These are phyloP conservation scores for Rhizopogon vinicolor DNA, from an alignment of 768 basidiomycete species.

Conservation along the genomic window DNA sequence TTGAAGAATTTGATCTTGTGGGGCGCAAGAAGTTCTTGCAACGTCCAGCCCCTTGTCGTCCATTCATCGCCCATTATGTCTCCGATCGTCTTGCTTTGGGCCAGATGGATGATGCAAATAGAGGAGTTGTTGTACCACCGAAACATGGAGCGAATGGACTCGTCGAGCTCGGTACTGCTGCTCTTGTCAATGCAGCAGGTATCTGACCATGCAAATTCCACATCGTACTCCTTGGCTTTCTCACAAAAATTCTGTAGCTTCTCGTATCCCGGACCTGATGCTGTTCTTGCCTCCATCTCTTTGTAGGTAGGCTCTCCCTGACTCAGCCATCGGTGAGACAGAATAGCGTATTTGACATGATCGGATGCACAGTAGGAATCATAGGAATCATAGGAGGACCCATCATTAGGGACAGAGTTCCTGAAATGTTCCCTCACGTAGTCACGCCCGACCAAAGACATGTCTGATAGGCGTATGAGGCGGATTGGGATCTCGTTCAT, in stretches of 20 bases:
- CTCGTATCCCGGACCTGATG: not conserved
- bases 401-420: no score
- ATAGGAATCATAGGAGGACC: not conserved
- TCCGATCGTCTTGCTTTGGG: constrained; percentile 4
- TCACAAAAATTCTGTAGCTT: constrained; percentile 9
- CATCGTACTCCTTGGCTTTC: constrained; percentile 11
- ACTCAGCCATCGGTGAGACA: constrained; percentile 4
- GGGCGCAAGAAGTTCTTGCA: constrained; percentile 7
- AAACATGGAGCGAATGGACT: constrained; percentile 25
- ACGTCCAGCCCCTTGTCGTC: constrained; percentile 14
- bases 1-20: constrained; percentile 13
- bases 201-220: constrained; percentile 20
- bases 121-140: constrained; percentile 19
- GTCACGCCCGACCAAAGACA: not conserved
- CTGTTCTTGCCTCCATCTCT: not conserved
- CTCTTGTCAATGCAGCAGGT: constrained; percentile 15
- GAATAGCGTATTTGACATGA: not conserved
- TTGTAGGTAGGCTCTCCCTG: constrained; percentile 1
- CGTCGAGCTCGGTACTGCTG: constrained; percentile 11
- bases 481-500: constrained; percentile 15
- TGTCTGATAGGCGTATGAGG: constrained; percentile 14
- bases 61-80: constrained; percentile 6
- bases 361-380: no score
- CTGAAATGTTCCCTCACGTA: not conserved
- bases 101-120: constrained; percentile 19